Evolutionary conservation across 2,329 filamentous ascomycete genomes (phyloP), one percentile per base, ranked within the genome.

Genomic region (Xylariomycetidae sp.): DNA sequence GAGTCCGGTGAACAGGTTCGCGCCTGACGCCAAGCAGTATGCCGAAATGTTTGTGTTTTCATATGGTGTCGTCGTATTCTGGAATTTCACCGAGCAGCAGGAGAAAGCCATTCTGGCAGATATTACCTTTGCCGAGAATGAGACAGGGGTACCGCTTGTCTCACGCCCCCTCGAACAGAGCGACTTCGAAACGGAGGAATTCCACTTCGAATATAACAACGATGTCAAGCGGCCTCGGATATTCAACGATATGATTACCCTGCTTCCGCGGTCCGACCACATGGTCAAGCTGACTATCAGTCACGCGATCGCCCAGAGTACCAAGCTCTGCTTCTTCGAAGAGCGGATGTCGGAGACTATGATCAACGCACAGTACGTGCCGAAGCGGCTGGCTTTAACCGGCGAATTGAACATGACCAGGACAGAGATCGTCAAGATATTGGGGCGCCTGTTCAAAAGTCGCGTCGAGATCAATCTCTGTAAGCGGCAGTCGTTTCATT

Each of bases 261-360:
- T 98, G 27, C 75, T 94, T 42, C 94, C 88, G 40, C 82, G 87
- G 25, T 77, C 73, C 17, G 92, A 98, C 63, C 92, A 98, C 64
- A 97, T 98, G 90, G 94, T 97, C 57, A 97, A 97, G 63, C 72
- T 98, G 12, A 88, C 90, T 20, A 98, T 98, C 67, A 94, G 86
- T 58, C 92, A 98, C 57, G 92, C 89, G 23, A 96, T 98, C 48
- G 88, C 88, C 1, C 92, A 98, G 62, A 96, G 89, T 59, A 98
- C 92, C 0, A 97, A 96, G 61, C 69, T 98, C 25, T 92, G 85
- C 55, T 88, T 92, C 58, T 98, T 98, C 51, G 92, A 98, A 59
- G 92, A 95, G 62, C 78, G 85, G 37, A 96, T 98, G 90, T 84
- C 85, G 31, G 77, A 87, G 51, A 96, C 94, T 2, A 96, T 98